Evolutionary conservation across 257 asterid species (phyloP).

Genomic region (Ocimum tenuiflorum): DNA sequence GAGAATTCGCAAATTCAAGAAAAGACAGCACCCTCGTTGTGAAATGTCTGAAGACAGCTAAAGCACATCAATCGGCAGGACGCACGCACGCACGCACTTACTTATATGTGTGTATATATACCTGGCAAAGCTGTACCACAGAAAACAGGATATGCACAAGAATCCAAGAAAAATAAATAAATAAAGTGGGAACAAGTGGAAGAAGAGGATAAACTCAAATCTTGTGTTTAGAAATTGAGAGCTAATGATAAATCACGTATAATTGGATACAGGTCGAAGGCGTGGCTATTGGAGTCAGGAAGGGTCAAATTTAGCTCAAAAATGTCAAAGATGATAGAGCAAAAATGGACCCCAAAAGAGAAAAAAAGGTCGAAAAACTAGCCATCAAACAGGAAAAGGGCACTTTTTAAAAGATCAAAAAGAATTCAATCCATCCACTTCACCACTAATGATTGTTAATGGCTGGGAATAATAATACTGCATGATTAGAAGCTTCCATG

Average conservation of each 20-base stretch:
- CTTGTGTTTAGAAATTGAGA: neutral
- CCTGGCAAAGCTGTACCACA: neutral
- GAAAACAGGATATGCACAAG: neutral
- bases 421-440: neutral
- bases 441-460: neutral
- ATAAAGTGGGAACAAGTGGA: constrained; percentile 6
- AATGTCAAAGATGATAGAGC: neutral
- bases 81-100: neutral
- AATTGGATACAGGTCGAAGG: neutral
- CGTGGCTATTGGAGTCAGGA: constrained; percentile 21
- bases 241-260: neutral
- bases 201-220: constrained; percentile 20
- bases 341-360: neutral
- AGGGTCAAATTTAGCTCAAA: constrained; percentile 19
- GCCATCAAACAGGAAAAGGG: neutral
- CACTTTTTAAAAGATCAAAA: neutral
- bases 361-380: neutral
- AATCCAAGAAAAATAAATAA: neutral
- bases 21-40: neutral
- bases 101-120: neutral
- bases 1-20: constrained; percentile 9
- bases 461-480: neutral
- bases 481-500: neutral
- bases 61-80: neutral
- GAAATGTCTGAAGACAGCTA: neutral